Base-by-base conservation (phyloP, 305 asterid genomes). In the Plantago coronopus region DNA sequence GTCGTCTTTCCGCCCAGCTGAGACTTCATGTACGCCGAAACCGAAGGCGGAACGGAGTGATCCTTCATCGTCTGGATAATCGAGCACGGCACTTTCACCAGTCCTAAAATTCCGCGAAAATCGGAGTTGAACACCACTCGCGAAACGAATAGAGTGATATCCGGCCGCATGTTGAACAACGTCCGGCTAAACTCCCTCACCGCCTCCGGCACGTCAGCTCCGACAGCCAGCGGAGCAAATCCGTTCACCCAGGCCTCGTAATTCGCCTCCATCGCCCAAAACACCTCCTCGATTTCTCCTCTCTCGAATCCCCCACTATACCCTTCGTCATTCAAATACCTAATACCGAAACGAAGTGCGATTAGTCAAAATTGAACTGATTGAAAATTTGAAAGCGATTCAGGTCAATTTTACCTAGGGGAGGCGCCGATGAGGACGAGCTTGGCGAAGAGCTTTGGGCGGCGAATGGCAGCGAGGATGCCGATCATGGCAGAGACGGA, bases 201-300 rank as follows among this genome's bases (percentile, higher is more conserved):
- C 1, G 96, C 98, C 25, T 78, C 83, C 69, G 98, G 97, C 61
- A 89, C 97, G 58, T 93, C 98, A 13, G 95, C 98, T 12, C 98
- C 98, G 61, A 93, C 98, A 13, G 95, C 88, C 48, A 93, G 81
- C 48, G 98, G 98, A 45, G 98, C 97, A 69, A 77, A 89, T 0
- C 98, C 98, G 29, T 46, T 77, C 48, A 85, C 97, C 98, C 98
- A 93, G 50, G 98, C 96, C 57, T 78, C 81, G 78, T 93, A 93
- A 70, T 93, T 93, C 22, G 88, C 80, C 62, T 87, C 82, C 98
- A 93, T 93, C 11, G 97, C 97, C 12, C 87, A 62, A 67, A 83
- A 87, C 20, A 93, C 82, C 59, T 69, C 56, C 65, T 85, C 91
- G 42, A 87, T 83, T 67, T 93, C 97, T 5, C 71, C 89, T 25